Evolutionary conservation across 2,329 filamentous ascomycete species (phyloP), one percentile per base, ranked within the genome.

Genomic region (Aspergillus sp.): DNA sequence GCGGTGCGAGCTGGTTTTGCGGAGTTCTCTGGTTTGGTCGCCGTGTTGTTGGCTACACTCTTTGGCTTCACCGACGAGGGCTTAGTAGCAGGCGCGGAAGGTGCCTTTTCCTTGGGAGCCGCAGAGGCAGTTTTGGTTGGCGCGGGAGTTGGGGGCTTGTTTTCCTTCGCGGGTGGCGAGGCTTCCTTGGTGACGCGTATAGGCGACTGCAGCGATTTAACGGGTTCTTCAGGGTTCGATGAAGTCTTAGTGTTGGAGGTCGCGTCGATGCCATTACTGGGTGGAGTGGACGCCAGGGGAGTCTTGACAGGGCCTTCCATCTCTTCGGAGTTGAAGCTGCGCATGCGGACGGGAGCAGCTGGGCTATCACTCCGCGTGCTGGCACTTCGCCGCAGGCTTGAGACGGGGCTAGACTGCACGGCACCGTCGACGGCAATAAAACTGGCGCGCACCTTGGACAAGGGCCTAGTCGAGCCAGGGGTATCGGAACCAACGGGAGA

Each of bases 381-480:
- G 43, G 65, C 65, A 59, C 73, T 76, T 54, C 40, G 5, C 14
- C 69, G 70, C 52, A 79, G 56, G 22, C 74, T 75, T 30, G 73
- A 65, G 35, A 74, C 63, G 26, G 68, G 71, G 35, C 62, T 66
- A n/a, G 71, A 73, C 49, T 75, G 73, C 33, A 74, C 69, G 33
- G 66, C 71, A 45, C 73, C 71, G 65, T 90, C 87, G 43, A 92
- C 81, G 16, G 87, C 82, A 48, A 92, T 81, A 67, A 92, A 92
- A 67, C 78, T 89, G 35, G 87, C 88, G 59, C 87, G 82, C 41
- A 91, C 84, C 71, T 87, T 89, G 56, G 87, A 89, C 38, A 90
- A 79, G 20, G 85, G 87, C 63, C 86, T 79, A 30, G 63, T 66
- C 51, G 71, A 70, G 53, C 62, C 71, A 55, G 70, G 70, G 59